These are phyloP conservation scores for Colletotrichum costaricense DNA, from an alignment of 2,329 filamentous ascomycete genomes.

Conservation along the genomic window DNA sequence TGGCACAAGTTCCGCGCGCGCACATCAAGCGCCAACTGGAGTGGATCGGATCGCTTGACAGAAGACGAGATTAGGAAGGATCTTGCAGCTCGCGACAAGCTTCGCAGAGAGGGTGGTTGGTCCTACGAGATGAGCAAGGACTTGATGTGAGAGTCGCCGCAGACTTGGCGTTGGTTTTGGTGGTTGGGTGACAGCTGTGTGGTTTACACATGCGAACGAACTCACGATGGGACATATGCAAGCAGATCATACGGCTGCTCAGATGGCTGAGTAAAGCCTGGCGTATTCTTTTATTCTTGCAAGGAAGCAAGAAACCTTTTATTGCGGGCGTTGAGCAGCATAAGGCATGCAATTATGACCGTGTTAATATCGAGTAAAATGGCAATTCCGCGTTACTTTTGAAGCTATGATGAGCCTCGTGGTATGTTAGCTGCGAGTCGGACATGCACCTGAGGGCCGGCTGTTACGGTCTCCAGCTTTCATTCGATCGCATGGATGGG, in stretches of 20 bases:
- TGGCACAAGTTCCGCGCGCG: slow-evolving; percentile 89
- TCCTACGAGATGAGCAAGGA: slow-evolving; percentile 71
- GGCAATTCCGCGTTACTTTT: neutral
- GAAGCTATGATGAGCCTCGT: neutral
- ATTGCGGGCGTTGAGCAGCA: slow-evolving; percentile 31
- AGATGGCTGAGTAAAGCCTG: slow-evolving; percentile 6
- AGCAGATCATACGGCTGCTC: slow-evolving; percentile 3
- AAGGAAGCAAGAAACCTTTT: neutral
- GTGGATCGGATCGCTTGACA: slow-evolving; percentile 81
- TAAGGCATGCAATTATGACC: slow-evolving; percentile 21
- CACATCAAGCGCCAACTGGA: slow-evolving; percentile 97
- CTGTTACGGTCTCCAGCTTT: neutral
- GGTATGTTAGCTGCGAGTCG: neutral
- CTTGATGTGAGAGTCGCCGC: slow-evolving; percentile 48
- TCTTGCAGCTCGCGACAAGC: slow-evolving; percentile 79
- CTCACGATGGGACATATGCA: slow-evolving; percentile 28
- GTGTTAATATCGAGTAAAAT: slow-evolving; percentile 29
- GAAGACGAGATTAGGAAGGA: slow-evolving; percentile 89
- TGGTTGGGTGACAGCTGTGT: slow-evolving; percentile 30
- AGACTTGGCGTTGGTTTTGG: slow-evolving; percentile 26
- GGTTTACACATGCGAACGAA: slow-evolving; percentile 32
- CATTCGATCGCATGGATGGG: neutral
- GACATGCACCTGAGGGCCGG: too few species aligned
- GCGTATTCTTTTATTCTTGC: slow-evolving; percentile 22
- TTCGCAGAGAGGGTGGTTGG: slow-evolving; percentile 89